These are phyloP conservation scores for Hortaea werneckii DNA, from an alignment of 2,329 filamentous ascomycete species.

Conservation along the genomic window DNA sequence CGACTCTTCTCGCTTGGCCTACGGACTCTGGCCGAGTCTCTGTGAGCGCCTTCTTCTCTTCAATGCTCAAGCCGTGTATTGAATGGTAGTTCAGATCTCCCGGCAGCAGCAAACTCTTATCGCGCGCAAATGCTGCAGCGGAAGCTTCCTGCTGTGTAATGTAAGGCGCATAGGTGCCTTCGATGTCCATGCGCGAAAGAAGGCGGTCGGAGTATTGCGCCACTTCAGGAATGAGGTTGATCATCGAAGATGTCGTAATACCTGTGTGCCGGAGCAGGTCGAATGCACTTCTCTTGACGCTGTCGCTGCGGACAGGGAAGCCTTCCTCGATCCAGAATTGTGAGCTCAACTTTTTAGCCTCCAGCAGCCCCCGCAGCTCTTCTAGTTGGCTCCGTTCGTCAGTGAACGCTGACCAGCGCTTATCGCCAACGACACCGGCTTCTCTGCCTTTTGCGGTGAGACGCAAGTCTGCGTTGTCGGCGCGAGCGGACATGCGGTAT, in stretches of 20 bases:
- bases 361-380: constrained; percentile 53
- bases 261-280: constrained; percentile 65
- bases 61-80: constrained; percentile 65
- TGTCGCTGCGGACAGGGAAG: constrained; percentile 58
- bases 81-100: constrained; percentile 63
- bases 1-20: constrained; percentile 77
- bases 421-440: constrained; percentile 69
- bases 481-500: constrained; percentile 82
- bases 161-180: constrained; percentile 80
- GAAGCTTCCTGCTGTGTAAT: constrained; percentile 60
- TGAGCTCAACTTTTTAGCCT: constrained; percentile 47
- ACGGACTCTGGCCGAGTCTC: constrained; percentile 69
- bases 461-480: constrained; percentile 86
- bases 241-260: constrained; percentile 49
- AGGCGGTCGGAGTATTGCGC: constrained; percentile 48
- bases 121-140: constrained; percentile 58
- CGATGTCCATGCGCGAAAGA: constrained; percentile 62
- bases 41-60: constrained; percentile 64
- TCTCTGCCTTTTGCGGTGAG: constrained; percentile 68
- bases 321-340: constrained; percentile 60
- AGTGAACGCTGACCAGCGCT: constrained; percentile 62
- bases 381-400: constrained; percentile 58
- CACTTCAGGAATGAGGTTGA: constrained; percentile 47
- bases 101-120: constrained; percentile 67
- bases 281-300: constrained; percentile 58